Evolutionary conservation across 2,329 filamentous ascomycete species (phyloP).

Genomic region (Talaromyces sp.): DNA sequence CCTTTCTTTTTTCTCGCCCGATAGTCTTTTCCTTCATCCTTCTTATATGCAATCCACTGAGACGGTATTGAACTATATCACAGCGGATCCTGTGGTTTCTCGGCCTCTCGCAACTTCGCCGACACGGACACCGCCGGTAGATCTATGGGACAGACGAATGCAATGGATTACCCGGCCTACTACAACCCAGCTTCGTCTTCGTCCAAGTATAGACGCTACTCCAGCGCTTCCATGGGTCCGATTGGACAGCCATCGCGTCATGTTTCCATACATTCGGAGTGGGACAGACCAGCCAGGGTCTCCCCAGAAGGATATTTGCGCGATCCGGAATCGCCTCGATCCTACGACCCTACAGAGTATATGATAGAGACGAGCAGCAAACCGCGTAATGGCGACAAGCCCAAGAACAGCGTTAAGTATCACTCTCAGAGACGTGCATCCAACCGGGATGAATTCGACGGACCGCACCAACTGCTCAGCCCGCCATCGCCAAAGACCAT

Average conservation of each 20-base stretch:
- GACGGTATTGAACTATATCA: constrained; percentile 10
- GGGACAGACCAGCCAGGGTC: constrained; percentile 25
- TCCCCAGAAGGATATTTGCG: constrained; percentile 26
- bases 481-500: constrained; percentile 65
- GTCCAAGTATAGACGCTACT: constrained; percentile 22
- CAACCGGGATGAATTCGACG: constrained; percentile 85
- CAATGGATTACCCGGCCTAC: constrained; percentile 25
- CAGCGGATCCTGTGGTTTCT: constrained; percentile 27
- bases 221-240: constrained; percentile 25
- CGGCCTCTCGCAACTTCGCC: constrained; percentile 21
- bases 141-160: constrained; percentile 16
- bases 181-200: constrained; percentile 23
- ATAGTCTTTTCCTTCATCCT: background rate
- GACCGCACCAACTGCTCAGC: constrained; percentile 74
- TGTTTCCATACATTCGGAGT: constrained; percentile 26
- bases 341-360: constrained; percentile 29
- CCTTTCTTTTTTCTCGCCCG: background rate
- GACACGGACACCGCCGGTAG: constrained; percentile 19
- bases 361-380: constrained; percentile 26
- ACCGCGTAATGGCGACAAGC: constrained; percentile 25
- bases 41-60: constrained; percentile 11
- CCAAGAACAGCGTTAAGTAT: constrained; percentile 26
- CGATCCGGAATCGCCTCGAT: constrained; percentile 26
- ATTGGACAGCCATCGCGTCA: constrained; percentile 24
- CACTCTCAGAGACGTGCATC: constrained; percentile 61